phyloP scores from a whole-genome alignment of 2,329 filamentous ascomycete species.

The Claviceps pazoutovae region DNA sequence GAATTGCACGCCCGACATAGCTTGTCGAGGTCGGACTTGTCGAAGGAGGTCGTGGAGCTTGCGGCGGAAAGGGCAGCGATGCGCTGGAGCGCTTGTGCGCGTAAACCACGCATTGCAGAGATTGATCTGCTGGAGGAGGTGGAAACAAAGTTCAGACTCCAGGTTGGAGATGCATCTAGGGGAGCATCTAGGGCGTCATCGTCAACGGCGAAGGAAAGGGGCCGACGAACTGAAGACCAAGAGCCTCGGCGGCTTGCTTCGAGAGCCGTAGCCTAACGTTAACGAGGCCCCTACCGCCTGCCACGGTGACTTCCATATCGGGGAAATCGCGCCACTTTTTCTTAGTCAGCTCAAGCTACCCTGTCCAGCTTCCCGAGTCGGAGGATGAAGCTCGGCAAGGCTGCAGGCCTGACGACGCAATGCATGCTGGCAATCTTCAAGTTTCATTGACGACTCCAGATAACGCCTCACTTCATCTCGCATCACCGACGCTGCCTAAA shows the following conservation, averaged over 20 bases:
- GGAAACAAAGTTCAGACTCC: not conserved
- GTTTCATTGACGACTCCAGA: slow-evolving; percentile 6
- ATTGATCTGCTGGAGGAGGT: not conserved
- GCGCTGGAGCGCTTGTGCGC: slow-evolving; percentile 49
- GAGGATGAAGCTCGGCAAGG: slow-evolving; percentile 3
- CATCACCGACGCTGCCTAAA: not conserved
- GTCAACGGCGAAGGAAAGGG: not conserved
- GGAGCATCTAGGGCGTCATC: not conserved
- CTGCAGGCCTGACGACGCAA: slow-evolving; percentile 19
- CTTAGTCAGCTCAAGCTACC: slow-evolving; percentile 30
- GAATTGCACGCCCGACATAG: slow-evolving; percentile 44
- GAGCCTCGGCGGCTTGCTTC: slow-evolving; percentile 1
- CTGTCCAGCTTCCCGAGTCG: slow-evolving; percentile 6
- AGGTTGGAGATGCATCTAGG: not conserved
- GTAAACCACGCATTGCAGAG: slow-evolving; percentile 40
- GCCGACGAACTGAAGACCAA: not conserved
- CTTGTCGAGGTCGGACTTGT: slow-evolving; percentile 49
- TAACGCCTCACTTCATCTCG: slow-evolving; percentile 3
- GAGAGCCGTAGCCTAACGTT: not conserved
- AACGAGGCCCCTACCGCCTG: not conserved
- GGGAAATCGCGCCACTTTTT: slow-evolving; percentile 1
- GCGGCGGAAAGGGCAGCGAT: slow-evolving; percentile 49
- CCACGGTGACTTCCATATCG: not conserved
- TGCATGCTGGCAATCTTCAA: slow-evolving; percentile 19
- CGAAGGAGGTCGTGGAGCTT: slow-evolving; percentile 37